Evolutionary conservation across 495 filamentous ascomycete genomes (phyloP), one percentile per base, ranked within the genome.

Genomic region (Hyaloscypha bicolor): DNA sequence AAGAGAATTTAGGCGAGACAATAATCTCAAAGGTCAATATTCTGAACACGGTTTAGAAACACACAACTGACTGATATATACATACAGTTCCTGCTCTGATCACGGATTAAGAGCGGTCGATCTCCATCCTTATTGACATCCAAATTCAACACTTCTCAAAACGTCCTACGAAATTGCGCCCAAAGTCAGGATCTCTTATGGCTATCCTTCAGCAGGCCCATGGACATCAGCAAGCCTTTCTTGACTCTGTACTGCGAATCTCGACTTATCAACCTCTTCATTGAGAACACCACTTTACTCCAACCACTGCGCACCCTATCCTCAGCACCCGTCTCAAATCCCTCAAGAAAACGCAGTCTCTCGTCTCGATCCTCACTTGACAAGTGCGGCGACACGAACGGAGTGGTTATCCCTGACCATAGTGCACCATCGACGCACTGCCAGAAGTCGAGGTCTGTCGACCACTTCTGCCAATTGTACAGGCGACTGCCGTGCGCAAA

Each of bases 401-500:
- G 62, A 64, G 42, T 56, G 30, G 42, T 33, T 8, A 14, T 11
- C 45, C 62, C 52, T 55, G 48, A 56, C 62, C 62, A 64, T n/a
- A 64, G 31, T 64, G 48, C 31, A n/a, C 45, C 6, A 55, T 64
- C 62, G 48, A 55, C 62, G 62, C 35, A 55, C 30, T 64, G 30
- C 62, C 52, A 64, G 45, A 64, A 55, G n/a, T 64, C 48, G 42
- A 64, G 62, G 62, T 64, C 42, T 12, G 62, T 64, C 37, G 25
- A 64, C 62, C 62, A 64, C 62, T 55, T 64, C 62, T 53, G 42
- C 62, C 48, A 55, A 64, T 64, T 31, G 48, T 64, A 55, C 52
- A 11, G 55, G n/a, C 55, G 48, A 31, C 48, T 55, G 35, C 39
- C 29, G 48, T 64, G 48, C n/a, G 35, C 8, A 64, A 64, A 64